Conservation (phyloP, 2,329 filamentous ascomycete genomes). For the Leptographium wingfieldii region DNA sequence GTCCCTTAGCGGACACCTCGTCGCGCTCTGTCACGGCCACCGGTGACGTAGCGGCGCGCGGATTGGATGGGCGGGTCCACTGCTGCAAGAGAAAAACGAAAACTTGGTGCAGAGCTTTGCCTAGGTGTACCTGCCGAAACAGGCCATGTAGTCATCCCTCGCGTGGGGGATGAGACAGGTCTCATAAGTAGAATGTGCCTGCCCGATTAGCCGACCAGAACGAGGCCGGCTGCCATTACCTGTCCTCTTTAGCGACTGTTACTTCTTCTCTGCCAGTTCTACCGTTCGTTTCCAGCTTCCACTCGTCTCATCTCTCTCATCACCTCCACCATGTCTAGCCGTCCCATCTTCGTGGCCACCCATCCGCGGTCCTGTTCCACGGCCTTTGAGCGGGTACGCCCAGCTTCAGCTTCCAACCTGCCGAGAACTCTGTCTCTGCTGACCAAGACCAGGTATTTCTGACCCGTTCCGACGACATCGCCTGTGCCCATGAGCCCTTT, state of each 20-base stretch:
- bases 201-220: not conserved
- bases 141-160: no score
- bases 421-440: not conserved
- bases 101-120: not conserved
- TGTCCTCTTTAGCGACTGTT: not conserved
- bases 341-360: slow-evolving; percentile 82
- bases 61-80: not conserved
- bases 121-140: no score
- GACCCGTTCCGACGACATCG: slow-evolving; percentile 71
- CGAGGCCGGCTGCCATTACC: not conserved
- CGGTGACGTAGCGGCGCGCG: not conserved
- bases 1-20: not conserved
- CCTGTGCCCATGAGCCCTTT: slow-evolving; percentile 89
- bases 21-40: not conserved
- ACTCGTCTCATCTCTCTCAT: no score
- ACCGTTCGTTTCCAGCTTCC: not conserved
- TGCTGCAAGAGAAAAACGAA: not conserved
- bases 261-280: not conserved
- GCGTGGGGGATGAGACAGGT: not conserved
- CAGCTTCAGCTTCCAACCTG: not conserved
- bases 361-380: slow-evolving; percentile 94
- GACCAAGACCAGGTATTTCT: slow-evolving; percentile 65
- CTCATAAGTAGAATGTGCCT: not conserved
- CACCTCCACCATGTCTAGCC: slow-evolving; percentile 49
- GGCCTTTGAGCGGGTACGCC: slow-evolving; percentile 76